Evolutionary conservation across 352 stramenopile species (phyloP).

Genomic region (Globisporangium recalcitrans): DNA sequence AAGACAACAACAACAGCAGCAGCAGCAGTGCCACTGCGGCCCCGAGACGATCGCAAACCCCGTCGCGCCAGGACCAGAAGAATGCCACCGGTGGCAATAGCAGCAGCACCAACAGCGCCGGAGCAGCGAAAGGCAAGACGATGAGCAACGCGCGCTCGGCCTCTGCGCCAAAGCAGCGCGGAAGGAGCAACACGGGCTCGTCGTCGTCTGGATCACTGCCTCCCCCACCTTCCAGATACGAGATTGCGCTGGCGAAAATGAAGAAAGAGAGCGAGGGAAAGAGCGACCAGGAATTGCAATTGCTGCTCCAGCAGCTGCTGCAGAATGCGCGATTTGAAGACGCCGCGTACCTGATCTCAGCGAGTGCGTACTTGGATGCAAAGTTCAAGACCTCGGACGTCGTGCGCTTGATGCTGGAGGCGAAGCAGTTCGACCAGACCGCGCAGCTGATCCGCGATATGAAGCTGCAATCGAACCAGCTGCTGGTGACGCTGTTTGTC

Average conservation of each 20-base stretch:
- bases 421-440: conserved; percentile 50
- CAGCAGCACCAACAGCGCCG: background rate
- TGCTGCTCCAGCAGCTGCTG: conserved; percentile 51
- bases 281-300: conserved; percentile 43
- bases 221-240: conserved; percentile 16
- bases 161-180: conserved; percentile 17
- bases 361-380: conserved; percentile 19
- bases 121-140: background rate
- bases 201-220: background rate
- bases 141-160: conserved; percentile 10
- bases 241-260: conserved; percentile 33
- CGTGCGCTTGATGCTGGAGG: conserved; percentile 69
- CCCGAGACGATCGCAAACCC: conserved; percentile 10
- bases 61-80: conserved; percentile 15
- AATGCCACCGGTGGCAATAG: background rate
- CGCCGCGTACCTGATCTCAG: conserved; percentile 65
- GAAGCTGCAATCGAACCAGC: conserved; percentile 58
- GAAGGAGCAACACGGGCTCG: conserved; percentile 2
- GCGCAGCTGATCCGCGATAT: conserved; percentile 73
- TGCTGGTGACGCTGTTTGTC: conserved; percentile 79
- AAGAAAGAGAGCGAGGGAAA: conserved; percentile 28
- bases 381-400: conserved; percentile 83
- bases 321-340: conserved; percentile 41
- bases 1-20: background rate
- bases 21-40: background rate